These are phyloP conservation scores for Penicillium glabrum DNA, from an alignment of 2,329 filamentous ascomycete genomes.

Conservation along the genomic window DNA sequence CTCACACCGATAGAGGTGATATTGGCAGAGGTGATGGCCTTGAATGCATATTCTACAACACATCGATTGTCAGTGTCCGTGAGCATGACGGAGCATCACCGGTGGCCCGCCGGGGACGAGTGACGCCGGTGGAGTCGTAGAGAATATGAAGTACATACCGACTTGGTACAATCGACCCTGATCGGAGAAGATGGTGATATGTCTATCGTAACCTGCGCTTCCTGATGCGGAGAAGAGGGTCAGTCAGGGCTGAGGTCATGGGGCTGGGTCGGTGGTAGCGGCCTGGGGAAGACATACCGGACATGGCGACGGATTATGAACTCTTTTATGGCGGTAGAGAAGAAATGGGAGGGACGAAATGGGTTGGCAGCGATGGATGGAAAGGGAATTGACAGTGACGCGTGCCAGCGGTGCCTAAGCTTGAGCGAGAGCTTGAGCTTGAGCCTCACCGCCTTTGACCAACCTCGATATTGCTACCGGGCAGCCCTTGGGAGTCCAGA, in stretches of 20 bases:
- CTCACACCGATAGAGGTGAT: conserved; percentile 96
- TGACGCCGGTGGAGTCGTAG: neutral
- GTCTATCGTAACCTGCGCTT: conserved; percentile 91
- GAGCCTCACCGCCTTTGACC: conserved; percentile 33
- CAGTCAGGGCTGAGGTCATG: conserved; percentile 33
- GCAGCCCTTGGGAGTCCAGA: too few relatives aligned
- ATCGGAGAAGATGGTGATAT: conserved; percentile 99
- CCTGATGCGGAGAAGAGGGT: conserved; percentile 50
- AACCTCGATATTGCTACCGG: neutral
- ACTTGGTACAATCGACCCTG: conserved; percentile 99
- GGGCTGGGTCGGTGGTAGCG: conserved; percentile 7
- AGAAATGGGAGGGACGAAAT: conserved; percentile 10
- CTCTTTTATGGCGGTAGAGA: conserved; percentile 7
- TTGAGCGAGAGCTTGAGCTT: conserved; percentile 30
- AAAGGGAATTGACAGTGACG: conserved; percentile 25
- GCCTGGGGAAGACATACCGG: conserved; percentile 35
- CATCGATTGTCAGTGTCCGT: conserved; percentile 28
- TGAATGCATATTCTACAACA: conserved; percentile 94
- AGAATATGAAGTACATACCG: conserved; percentile 55
- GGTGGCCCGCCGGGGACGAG: neutral
- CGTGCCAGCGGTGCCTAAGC: conserved; percentile 41
- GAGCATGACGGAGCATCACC: conserved; percentile 18
- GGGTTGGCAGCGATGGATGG: conserved; percentile 8
- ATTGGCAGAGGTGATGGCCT: conserved; percentile 98
- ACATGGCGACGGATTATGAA: conserved; percentile 38